Conservation (phyloP, 2,329 filamentous ascomycete genomes). For the Myotisia sp. region DNA sequence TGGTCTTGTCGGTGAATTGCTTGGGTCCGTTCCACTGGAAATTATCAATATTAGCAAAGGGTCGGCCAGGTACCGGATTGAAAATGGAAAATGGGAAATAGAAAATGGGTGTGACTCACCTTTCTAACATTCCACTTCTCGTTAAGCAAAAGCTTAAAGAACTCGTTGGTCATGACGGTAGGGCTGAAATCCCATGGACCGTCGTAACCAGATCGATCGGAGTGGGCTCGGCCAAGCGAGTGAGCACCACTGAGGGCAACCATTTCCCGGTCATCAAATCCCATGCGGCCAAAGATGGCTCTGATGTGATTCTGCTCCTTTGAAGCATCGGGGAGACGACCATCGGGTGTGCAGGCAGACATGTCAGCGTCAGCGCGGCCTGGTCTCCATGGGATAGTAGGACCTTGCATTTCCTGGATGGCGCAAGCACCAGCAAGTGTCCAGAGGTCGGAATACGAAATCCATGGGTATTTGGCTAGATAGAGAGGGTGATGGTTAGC, state of each 20-base stretch:
- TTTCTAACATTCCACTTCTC: slow-evolving; percentile 90
- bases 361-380: slow-evolving; percentile 70
- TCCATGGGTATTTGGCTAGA: slow-evolving; percentile 75
- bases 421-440: slow-evolving; percentile 73
- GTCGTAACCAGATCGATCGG: slow-evolving; percentile 71
- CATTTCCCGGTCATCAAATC: slow-evolving; percentile 93
- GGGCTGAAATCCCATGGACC: slow-evolving; percentile 90
- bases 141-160: slow-evolving; percentile 70
- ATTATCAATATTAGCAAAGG: slow-evolving; percentile 4
- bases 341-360: slow-evolving; percentile 80
- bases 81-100: background rate
- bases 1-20: slow-evolving; percentile 79
- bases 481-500: slow-evolving; percentile 9
- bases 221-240: slow-evolving; percentile 78
- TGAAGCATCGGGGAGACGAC: slow-evolving; percentile 69
- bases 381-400: slow-evolving; percentile 72
- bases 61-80: no score
- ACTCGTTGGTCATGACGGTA: slow-evolving; percentile 87
- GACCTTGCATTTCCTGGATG: slow-evolving; percentile 91
- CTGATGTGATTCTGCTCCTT: slow-evolving; percentile 72
- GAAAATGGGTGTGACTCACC: slow-evolving; percentile 9
- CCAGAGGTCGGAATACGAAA: slow-evolving; percentile 93
- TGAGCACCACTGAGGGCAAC: slow-evolving; percentile 78
- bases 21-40: slow-evolving; percentile 68
- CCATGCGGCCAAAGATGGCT: slow-evolving; percentile 90